A percentile compares a stretch with the other conserved stretches of the same genome.
Evolutionary conservation across 2,329 filamentous ascomycete genomes (phyloP).

Genomic region (Albophoma yamanashiensis): DNA sequence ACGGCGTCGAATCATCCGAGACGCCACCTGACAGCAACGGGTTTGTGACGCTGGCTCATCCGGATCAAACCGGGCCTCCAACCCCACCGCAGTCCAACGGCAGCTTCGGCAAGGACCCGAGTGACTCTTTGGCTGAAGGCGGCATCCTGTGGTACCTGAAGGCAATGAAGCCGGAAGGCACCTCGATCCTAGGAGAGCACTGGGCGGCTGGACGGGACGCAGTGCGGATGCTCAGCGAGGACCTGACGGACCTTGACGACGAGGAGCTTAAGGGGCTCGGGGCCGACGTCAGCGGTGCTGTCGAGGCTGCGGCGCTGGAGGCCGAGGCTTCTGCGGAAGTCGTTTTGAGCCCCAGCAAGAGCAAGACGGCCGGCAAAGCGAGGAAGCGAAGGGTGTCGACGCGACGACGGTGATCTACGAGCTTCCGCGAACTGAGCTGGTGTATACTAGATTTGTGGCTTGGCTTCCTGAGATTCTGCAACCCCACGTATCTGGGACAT

Average conservation of each 20-base stretch:
- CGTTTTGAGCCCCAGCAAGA: constrained; percentile 12
- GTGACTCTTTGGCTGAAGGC: constrained; percentile 54
- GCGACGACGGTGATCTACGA: constrained; percentile 18
- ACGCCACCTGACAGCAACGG: constrained; percentile 39
- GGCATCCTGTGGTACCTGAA: constrained; percentile 85
- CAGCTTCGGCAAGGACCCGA: constrained; percentile 37
- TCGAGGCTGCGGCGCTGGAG: constrained; percentile 16
- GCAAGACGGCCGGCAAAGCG: constrained; percentile 14
- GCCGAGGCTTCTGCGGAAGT: constrained; percentile 11
- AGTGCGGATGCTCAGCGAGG: constrained; percentile 61
- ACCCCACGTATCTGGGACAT: not conserved
- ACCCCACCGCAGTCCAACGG: constrained; percentile 59
- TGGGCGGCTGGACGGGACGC: constrained; percentile 56
- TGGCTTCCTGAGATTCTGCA: not conserved
- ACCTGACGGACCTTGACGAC: constrained; percentile 85
- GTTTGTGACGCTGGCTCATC: constrained; percentile 23
- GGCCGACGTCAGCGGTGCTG: constrained; percentile 37
- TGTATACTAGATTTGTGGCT: not conserved
- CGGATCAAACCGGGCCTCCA: constrained; percentile 36
- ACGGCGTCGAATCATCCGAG: constrained; percentile 18
- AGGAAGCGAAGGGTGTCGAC: constrained; percentile 24
- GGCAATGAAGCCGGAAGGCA: constrained; percentile 68
- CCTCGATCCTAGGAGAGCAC: constrained; percentile 65
- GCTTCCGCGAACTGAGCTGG: not conserved
- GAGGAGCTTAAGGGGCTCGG: constrained; percentile 69